Base-by-base conservation (phyloP, 2,329 filamentous ascomycete genomes). In the Diplocarpon mali region DNA sequence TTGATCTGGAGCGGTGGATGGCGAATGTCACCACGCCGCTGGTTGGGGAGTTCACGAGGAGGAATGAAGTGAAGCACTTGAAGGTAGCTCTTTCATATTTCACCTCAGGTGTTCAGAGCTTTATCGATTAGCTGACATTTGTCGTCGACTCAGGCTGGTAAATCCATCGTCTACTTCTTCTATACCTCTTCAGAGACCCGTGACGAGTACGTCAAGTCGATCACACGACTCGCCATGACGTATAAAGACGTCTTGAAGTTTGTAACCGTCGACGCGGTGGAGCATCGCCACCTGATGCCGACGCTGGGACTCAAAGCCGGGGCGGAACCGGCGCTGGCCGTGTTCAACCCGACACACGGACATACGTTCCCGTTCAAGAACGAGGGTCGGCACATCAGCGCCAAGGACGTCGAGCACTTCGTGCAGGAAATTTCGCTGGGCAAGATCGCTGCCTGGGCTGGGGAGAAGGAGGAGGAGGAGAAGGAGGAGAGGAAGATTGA, bases 191-290 rank as follows among this genome's bases (percentile, higher is more conserved):
- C 58, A 0, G 27, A 47, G 8, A 61, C 67, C 28, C 62, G 64
- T 2, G 57, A 64, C 2, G 50, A 45, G 1, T 72, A 66, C 52
- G 54, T 62, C 4, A 37, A 53, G 1, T 53, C 59, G 5, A 60
- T 73, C 39, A 57, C 60, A 13, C 61, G 64, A 3, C 53, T 71
- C 1, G 70, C 71, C 1, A 66, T 65, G 47, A 65, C 64, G 49
- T 71, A 69, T 54, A 50, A 58, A 43, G 68, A 72, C 11, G 72
- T 70, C 45, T 61, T 74, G 11, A 60, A 57, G 44, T 73, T 74
- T 47, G 65, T 69, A 3, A 71, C 67, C 1, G 65, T 72, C 2
- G 68, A 73, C 45, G 59, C 62, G 0, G 46, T 52, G 27, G 68
- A 72, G 47, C 73, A 73, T 50, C 63, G 60, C 3, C 66, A 71